These are phyloP conservation scores for Lactarius hatsudake DNA, from an alignment of 768 basidiomycete species.

Conservation along the genomic window DNA sequence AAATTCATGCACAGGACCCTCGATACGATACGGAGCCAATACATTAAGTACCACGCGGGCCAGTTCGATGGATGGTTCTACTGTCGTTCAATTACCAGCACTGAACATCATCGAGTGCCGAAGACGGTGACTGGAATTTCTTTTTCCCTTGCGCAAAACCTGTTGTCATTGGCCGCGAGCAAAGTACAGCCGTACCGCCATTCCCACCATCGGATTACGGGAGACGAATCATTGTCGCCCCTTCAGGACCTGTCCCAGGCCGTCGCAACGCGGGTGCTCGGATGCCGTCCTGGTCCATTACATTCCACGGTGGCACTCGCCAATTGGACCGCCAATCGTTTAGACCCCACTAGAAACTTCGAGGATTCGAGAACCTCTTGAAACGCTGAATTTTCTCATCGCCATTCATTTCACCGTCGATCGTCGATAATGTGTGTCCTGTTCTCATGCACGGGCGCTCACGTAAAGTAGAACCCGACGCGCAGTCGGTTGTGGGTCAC, in stretches of 20 bases:
- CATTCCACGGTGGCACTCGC: neutral
- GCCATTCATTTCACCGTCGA: neutral
- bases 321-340: neutral
- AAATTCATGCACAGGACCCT: no score
- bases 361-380: neutral
- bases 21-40: neutral
- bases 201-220: neutral
- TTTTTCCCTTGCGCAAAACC: neutral
- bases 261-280: neutral
- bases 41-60: neutral
- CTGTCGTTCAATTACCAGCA: neutral
- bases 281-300: neutral
- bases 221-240: no score
- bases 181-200: neutral
- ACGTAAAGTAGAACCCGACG: no score
- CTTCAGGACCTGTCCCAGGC: no score
- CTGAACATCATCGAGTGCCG: neutral
- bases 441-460: neutral
- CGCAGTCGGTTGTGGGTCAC: no score
- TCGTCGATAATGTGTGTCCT: neutral
- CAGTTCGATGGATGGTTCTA: neutral
- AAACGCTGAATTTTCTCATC: neutral
- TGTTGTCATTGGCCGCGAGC: neutral
- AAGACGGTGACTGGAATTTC: neutral
- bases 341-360: no score